A percentile compares a stretch with the other conserved stretches of the same genome.
Conservation (phyloP, 352 stramenopile species). For the Pythium volutum region DNA sequence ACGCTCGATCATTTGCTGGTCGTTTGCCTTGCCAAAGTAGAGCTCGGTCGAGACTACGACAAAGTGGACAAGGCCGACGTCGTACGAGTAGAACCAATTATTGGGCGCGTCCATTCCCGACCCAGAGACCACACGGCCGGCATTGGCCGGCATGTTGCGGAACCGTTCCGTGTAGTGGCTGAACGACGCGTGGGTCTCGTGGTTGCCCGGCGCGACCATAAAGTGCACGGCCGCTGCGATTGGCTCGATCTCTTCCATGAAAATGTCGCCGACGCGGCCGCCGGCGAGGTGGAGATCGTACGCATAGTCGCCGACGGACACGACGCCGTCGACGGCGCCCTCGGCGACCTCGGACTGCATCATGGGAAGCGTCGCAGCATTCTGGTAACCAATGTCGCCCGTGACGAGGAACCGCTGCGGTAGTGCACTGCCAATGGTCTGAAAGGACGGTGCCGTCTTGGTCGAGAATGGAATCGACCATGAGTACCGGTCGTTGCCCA, state of each 20-base stretch:
- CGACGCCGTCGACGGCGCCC: constrained; percentile 68
- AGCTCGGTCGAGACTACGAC: constrained; percentile 86
- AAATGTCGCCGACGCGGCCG: constrained; percentile 84
- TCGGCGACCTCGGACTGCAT: constrained; percentile 85
- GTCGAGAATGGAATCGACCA: constrained; percentile 80
- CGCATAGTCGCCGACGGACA: constrained; percentile 89
- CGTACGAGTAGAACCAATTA: constrained; percentile 89
- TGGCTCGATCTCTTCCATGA: constrained; percentile 88
- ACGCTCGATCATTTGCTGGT: constrained; percentile 42
- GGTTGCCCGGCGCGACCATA: constrained; percentile 90
- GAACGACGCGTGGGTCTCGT: constrained; percentile 86
- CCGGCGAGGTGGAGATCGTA: constrained; percentile 85
- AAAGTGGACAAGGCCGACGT: constrained; percentile 87
- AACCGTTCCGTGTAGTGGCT: constrained; percentile 87
- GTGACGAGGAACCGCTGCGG: constrained; percentile 78
- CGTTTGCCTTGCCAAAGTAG: constrained; percentile 77
- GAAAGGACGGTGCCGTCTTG: constrained; percentile 55
- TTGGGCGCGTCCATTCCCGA: constrained; percentile 67
- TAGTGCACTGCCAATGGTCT: constrained; percentile 31
- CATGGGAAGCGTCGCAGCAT: constrained; percentile 84
- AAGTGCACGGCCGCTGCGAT: constrained; percentile 83
- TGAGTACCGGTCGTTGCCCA: constrained; percentile 73
- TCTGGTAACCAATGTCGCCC: constrained; percentile 88
- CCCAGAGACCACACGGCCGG: constrained; percentile 46
- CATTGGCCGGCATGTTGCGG: constrained; percentile 78